Evolutionary conservation across 257 asterid genomes (phyloP).

Genomic region (Thymus mandschuricus): DNA sequence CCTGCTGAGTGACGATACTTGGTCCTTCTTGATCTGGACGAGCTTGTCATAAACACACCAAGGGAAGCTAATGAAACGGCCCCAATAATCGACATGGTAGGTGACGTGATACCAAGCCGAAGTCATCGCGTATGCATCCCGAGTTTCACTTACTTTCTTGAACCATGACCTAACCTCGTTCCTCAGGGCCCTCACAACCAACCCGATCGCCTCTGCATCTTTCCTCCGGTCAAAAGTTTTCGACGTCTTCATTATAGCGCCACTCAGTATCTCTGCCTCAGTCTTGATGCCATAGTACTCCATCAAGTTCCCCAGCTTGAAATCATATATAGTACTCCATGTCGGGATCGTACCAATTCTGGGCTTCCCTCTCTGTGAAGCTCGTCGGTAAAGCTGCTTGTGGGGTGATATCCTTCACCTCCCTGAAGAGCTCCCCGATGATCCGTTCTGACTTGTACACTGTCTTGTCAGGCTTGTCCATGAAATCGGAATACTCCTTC

Average conservation of each 20-base stretch:
- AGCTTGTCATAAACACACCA: constrained; percentile 86
- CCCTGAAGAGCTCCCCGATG: constrained; percentile 80
- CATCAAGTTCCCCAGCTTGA: constrained; percentile 85
- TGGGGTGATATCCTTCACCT: constrained; percentile 62
- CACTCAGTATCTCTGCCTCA: constrained; percentile 85
- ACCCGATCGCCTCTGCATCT: constrained; percentile 74
- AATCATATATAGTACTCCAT: constrained; percentile 71
- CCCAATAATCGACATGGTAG: constrained; percentile 69
- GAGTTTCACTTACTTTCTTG: constrained; percentile 50
- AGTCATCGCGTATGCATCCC: constrained; percentile 66
- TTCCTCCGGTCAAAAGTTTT: constrained; percentile 75
- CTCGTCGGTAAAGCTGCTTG: constrained; percentile 33
- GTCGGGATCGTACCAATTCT: constrained; percentile 57
- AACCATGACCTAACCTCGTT: constrained; percentile 77
- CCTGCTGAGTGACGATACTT: constrained; percentile 29
- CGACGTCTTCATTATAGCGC: constrained; percentile 68
- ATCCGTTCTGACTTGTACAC: constrained; percentile 54
- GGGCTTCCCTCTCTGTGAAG: constrained; percentile 67
- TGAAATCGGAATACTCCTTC: constrained; percentile 85
- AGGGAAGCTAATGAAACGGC: constrained; percentile 79
- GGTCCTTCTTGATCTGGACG: constrained; percentile 61
- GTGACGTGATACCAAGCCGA: constrained; percentile 93
- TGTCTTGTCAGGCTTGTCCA: constrained; percentile 79
- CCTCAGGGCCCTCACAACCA: constrained; percentile 71
- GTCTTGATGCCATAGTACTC: constrained; percentile 80